Percentiles rank a stretch among this genome's conserved stretches.
Conservation (phyloP, 129 eudicot species). For the Heracleum sosnowskyi region DNA sequence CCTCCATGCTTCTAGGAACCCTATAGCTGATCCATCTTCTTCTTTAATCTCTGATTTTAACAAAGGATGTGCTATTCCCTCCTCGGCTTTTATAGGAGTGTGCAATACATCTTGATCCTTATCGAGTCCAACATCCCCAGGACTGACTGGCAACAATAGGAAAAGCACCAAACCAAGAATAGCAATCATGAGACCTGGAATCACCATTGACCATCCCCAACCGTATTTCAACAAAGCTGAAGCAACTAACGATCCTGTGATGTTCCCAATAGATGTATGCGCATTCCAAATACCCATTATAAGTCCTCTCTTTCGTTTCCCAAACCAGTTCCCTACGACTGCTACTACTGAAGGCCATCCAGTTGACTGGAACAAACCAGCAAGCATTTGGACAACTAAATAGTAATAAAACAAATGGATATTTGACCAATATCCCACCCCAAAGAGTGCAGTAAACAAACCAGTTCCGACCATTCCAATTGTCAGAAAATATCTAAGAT, state of each 20-base stretch:
- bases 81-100: slow-evolving; percentile 30
- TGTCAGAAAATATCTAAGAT: slow-evolving; percentile 66
- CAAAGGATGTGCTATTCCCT: slow-evolving; percentile 36
- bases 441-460: slow-evolving; percentile 64
- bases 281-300: slow-evolving; percentile 95
- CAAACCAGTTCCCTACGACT: slow-evolving; percentile 87
- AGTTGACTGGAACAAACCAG: slow-evolving; percentile 90
- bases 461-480: slow-evolving; percentile 95
- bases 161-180: slow-evolving; percentile 51
- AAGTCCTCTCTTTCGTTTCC: slow-evolving; percentile 73
- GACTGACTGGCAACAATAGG: slow-evolving; percentile 68
- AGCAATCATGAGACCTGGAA: slow-evolving; percentile 59
- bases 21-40: slow-evolving; percentile 43
- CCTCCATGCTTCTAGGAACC: slow-evolving; percentile 80
- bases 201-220: slow-evolving; percentile 96
- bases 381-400: slow-evolving; percentile 72
- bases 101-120: slow-evolving; percentile 24
- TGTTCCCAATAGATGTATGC: slow-evolving; percentile 80
- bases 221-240: slow-evolving; percentile 68
- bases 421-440: slow-evolving; percentile 77
- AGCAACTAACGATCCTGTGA: slow-evolving; percentile 74
- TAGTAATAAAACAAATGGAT: slow-evolving; percentile 64
- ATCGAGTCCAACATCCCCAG: slow-evolving; percentile 51
- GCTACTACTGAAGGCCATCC: slow-evolving; percentile 99
- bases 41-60: slow-evolving; percentile 17